Evolutionary conservation across 768 basidiomycete genomes (phyloP), one percentile per base, ranked within the genome.

Genomic region (Tephrocybe sp.): DNA sequence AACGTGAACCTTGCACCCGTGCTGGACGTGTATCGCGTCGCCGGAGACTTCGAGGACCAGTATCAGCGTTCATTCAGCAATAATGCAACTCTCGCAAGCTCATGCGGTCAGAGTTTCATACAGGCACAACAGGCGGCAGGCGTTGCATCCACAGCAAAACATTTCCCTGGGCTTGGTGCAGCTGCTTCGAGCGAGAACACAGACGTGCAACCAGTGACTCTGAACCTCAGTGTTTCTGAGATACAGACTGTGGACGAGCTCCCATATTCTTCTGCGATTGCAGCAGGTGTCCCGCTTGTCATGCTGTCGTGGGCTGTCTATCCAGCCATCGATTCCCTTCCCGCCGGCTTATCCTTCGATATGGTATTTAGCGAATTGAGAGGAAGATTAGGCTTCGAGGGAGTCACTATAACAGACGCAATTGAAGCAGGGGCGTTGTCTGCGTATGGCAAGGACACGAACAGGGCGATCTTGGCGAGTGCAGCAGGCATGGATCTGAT

Each of bases 151-250:
- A 51, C 53, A 26, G 50, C 53, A 33, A 58, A 58, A 24, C 57
- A 55, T 24, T 58, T 58, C 50, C 53, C 57, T 17, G 57, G 57
- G 17, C 57, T 58, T 25, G 57, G 57, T 3, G 57, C 57, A 26
- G 57, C 57, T 23, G 26, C 47, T 4, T 38, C 46, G 9, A 14
- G 10, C 12, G 47, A 18, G 2, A 50, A 58, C 28, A 58, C 53
- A 38, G 57, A 58, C 23, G 9, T 23, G 17, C 21, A 45, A 12
- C 50, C 53, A 7, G 53, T 58, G n/a, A 55, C 53, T 12, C 36
- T 58, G 24, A 46, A 55, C 23, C 36, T 55, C 12, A 37, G 37
- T 23, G 50, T 47, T 6, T 40, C 53, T 9, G 50, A 48, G 7
- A 50, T 58, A n/a, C 50, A 39, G 3, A 45, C 39, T n/a, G 47